Evolutionary conservation across 306 rosid species (phyloP).

Genomic region (Citrullus colocynthis): DNA sequence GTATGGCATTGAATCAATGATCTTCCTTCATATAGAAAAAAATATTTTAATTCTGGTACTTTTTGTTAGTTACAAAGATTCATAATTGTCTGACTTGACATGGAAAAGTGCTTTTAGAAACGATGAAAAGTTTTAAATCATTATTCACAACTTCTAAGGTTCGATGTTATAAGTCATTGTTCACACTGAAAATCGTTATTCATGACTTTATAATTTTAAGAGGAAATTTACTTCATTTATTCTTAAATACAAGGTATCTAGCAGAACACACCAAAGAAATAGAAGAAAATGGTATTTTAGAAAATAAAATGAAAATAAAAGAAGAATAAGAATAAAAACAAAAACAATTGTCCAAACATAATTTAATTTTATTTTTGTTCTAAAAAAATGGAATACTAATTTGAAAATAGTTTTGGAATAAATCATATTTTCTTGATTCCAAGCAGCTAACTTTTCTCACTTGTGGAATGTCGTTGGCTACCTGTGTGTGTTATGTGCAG

Average conservation of each 20-base stretch:
- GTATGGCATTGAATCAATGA: slow-evolving; percentile 24
- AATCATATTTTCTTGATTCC: neutral
- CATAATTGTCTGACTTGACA: neutral
- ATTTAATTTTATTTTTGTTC: neutral
- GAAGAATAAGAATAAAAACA: neutral
- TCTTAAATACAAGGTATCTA: neutral
- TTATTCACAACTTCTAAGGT: neutral
- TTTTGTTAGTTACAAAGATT: neutral
- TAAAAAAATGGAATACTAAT: neutral
- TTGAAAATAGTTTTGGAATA: neutral
- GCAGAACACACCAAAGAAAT: neutral
- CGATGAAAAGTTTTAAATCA: neutral
- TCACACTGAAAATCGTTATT: neutral
- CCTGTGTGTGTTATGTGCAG: too few relatives aligned
- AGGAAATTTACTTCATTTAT: neutral
- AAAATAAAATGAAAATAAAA: neutral
- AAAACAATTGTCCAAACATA: neutral
- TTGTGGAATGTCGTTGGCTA: too few relatives aligned
- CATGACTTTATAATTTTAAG: neutral
- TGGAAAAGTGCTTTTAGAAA: neutral
- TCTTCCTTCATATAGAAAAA: slow-evolving; percentile 1
- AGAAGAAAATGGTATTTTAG: neutral
- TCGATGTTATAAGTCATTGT: neutral
- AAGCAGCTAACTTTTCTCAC: neutral
- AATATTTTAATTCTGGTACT: neutral